Evolutionary conservation across 768 basidiomycete species (phyloP).

Genomic region (Amanita phalloides): DNA sequence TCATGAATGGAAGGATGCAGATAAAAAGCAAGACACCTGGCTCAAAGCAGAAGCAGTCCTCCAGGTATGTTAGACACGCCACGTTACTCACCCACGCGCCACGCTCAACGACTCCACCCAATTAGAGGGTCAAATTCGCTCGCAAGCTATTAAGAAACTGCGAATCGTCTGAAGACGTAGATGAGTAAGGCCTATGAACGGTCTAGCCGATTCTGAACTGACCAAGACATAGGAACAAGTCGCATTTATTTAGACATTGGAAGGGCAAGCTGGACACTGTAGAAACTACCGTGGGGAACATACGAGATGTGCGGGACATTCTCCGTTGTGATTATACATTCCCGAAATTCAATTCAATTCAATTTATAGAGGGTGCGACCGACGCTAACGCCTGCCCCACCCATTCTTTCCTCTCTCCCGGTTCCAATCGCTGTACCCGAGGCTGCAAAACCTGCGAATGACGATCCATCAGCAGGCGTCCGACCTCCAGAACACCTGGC

Average conservation of each 20-base stretch:
- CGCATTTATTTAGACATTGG: conserved; percentile 34
- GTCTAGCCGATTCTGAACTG: background rate
- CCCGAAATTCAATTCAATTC: background rate
- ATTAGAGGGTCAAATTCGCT: conserved; percentile 43
- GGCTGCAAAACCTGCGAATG: conserved; percentile 6
- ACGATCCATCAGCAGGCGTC: conserved; percentile 13
- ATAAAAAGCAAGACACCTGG: conserved; percentile 27
- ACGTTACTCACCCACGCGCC: background rate
- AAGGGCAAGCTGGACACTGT: conserved; percentile 42
- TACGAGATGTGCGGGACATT: conserved; percentile 35
- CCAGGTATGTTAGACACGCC: conserved; percentile 31
- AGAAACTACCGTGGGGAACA: conserved; percentile 38
- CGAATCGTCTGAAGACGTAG: conserved; percentile 35
- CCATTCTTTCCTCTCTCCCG: conserved; percentile 46
- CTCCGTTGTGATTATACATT: background rate
- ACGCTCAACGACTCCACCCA: background rate
- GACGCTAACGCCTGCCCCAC: conserved; percentile 25
- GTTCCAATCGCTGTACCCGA: conserved; percentile 18
- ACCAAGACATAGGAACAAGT: conserved; percentile 24
- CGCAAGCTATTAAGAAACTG: conserved; percentile 46
- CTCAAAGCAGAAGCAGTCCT: conserved; percentile 42
- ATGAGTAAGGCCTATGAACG: conserved; percentile 24
- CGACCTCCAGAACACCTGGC: conserved; percentile 9
- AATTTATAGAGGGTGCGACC: conserved; percentile 30
- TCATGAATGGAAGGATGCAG: conserved; percentile 21